Evolutionary conservation across 1,284 basidiomycete genomes (phyloP).

Genomic region (Mycena sp.): DNA sequence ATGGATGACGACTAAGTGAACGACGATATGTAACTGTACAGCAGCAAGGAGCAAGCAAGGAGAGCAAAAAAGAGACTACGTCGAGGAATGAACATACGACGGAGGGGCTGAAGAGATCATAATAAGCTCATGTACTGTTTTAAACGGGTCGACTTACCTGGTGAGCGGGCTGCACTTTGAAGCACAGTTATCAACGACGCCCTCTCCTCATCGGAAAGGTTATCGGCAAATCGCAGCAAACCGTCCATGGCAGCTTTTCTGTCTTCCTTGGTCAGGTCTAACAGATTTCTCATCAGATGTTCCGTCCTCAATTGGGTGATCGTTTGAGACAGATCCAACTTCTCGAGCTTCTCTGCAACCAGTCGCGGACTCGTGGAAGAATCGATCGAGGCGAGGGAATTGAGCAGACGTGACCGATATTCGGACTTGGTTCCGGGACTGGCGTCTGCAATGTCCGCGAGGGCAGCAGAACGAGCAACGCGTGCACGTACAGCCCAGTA

Average conservation of each 20-base stretch:
- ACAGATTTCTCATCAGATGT: slow-evolving; percentile 66
- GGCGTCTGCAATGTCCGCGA: slow-evolving; percentile 66
- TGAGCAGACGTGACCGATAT: slow-evolving; percentile 66
- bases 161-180: slow-evolving; percentile 62
- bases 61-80: slow-evolving; percentile 27
- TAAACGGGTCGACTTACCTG: slow-evolving; percentile 62
- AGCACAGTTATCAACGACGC: slow-evolving; percentile 66
- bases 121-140: no score
- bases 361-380: slow-evolving; percentile 61
- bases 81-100: slow-evolving; percentile 45
- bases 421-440: slow-evolving; percentile 70
- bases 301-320: slow-evolving; percentile 71
- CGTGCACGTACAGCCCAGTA: slow-evolving; percentile 94
- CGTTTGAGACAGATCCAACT: slow-evolving; percentile 70
- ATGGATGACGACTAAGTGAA: background rate
- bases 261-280: slow-evolving; percentile 72
- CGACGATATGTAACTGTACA: background rate
- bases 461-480: slow-evolving; percentile 71
- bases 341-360: slow-evolving; percentile 70
- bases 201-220: slow-evolving; percentile 79
- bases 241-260: slow-evolving; percentile 76
- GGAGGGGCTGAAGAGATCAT: slow-evolving; percentile 46
- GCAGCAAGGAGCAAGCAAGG: background rate
- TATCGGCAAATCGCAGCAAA: slow-evolving; percentile 72
- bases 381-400: slow-evolving; percentile 66